Conservation (phyloP, 2,329 filamentous ascomycete species). For the Fusarium sp. region DNA sequence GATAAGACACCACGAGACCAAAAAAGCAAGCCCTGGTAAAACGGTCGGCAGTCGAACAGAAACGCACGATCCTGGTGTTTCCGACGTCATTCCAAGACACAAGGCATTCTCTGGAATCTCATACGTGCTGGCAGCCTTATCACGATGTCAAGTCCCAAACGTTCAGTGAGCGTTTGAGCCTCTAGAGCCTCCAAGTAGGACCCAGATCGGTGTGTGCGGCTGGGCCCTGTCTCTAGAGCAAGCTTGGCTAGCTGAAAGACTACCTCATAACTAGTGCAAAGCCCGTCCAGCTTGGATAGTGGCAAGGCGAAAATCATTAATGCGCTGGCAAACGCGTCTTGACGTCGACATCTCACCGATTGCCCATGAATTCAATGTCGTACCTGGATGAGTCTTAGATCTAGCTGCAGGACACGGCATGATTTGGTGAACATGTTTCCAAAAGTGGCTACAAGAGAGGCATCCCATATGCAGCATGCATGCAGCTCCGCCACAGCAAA, state of each 20-base stretch:
- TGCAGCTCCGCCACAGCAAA: slow-evolving; percentile 50
- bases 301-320: slow-evolving; percentile 25
- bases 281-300: slow-evolving; percentile 30
- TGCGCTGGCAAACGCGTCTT: slow-evolving; percentile 40
- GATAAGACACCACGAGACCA: slow-evolving; percentile 28
- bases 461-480: slow-evolving; percentile 31
- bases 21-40: slow-evolving; percentile 18
- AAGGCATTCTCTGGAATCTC: slow-evolving; percentile 22
- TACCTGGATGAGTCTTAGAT: slow-evolving; percentile 35
- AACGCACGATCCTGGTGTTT: slow-evolving; percentile 5
- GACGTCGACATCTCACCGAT: slow-evolving; percentile 16
- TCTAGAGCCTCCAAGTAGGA: slow-evolving; percentile 12
- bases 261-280: not conserved
- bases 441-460: slow-evolving; percentile 38
- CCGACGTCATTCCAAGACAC: slow-evolving; percentile 29
- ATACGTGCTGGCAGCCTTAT: slow-evolving; percentile 10
- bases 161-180: slow-evolving; percentile 30
- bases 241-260: slow-evolving; percentile 36
- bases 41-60: slow-evolving; percentile 24
- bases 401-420: slow-evolving; percentile 28
- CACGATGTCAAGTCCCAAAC: slow-evolving; percentile 28
- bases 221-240: slow-evolving; percentile 17
- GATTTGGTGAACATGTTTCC: slow-evolving; percentile 28
- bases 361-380: not conserved
- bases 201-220: slow-evolving; percentile 21